phyloP scores from a whole-genome alignment of 371 early-diverging fungal genomes.

The Apophysomyces trapeziformis region DNA sequence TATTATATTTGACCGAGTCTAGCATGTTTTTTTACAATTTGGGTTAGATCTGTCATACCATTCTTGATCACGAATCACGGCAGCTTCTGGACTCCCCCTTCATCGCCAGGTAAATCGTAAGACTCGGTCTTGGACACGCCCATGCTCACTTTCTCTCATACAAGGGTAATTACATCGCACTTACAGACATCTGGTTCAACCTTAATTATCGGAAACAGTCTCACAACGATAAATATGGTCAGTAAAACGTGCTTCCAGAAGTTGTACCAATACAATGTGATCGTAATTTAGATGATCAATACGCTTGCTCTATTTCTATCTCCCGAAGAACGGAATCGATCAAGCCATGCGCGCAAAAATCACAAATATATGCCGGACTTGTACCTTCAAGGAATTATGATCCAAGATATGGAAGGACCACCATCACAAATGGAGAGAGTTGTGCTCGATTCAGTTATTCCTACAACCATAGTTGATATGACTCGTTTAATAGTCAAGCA shows the following conservation, averaged over 20 bases:
- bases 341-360: constrained; percentile 64
- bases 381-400: constrained; percentile 59
- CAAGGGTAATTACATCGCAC: constrained; percentile 61
- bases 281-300: constrained; percentile 54
- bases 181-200: constrained; percentile 61
- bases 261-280: background rate
- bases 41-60: constrained; percentile 55
- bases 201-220: constrained; percentile 55
- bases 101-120: constrained; percentile 46
- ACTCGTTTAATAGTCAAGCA: constrained; percentile 52
- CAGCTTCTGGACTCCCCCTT: constrained; percentile 60
- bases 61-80: constrained; percentile 54
- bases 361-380: constrained; percentile 61
- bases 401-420: constrained; percentile 44
- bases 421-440: constrained; percentile 38
- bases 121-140: no score
- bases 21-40: background rate
- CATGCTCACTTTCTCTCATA: background rate
- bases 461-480: constrained; percentile 62
- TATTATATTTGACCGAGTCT: background rate
- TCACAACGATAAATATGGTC: constrained; percentile 68
- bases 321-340: constrained; percentile 56
- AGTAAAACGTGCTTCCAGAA: background rate
- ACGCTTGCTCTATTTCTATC: constrained; percentile 59
- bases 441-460: constrained; percentile 55